These are phyloP conservation scores for Cryptosporidium felis DNA, from an alignment of 169 alveolate genomes.

Conservation along the genomic window DNA sequence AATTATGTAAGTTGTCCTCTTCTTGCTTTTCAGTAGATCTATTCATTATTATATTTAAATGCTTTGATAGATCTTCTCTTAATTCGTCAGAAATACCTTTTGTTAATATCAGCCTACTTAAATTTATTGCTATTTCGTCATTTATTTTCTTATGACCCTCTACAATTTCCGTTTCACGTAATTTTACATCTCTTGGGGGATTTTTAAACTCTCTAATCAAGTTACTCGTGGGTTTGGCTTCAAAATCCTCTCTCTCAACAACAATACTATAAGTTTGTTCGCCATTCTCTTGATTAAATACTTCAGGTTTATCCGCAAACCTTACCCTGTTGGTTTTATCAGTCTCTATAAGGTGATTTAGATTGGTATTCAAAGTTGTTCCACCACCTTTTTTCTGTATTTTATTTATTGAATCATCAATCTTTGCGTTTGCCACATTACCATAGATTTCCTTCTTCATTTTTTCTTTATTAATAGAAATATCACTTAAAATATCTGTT, in stretches of 20 bases:
- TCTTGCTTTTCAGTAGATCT: neutral
- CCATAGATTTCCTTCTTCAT: constrained; percentile 30
- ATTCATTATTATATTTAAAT: neutral
- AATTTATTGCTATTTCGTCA: neutral
- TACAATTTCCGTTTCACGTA: neutral
- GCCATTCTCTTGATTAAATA: neutral
- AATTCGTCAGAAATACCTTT: constrained; percentile 29
- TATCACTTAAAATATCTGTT: neutral
- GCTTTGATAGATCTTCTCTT: constrained; percentile 8
- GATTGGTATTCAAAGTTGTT: neutral
- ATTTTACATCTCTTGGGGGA: neutral
- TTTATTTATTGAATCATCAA: neutral
- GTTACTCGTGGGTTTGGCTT: no score
- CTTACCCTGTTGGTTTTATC: neutral
- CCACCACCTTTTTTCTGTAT: neutral
- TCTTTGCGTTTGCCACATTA: neutral
- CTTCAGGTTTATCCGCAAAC: constrained; percentile 4
- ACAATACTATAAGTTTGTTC: neutral
- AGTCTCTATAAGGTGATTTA: neutral
- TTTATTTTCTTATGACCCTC: neutral
- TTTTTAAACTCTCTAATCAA: no score
- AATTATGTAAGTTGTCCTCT: no score
- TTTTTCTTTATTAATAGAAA: neutral
- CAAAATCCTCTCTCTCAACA: constrained; percentile 4
- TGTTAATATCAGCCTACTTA: constrained; percentile 2